Percentiles rank a stretch among this genome's conserved stretches.
Evolutionary conservation across 257 asterid genomes (phyloP).

Genomic region (Capsicum pubescens): DNA sequence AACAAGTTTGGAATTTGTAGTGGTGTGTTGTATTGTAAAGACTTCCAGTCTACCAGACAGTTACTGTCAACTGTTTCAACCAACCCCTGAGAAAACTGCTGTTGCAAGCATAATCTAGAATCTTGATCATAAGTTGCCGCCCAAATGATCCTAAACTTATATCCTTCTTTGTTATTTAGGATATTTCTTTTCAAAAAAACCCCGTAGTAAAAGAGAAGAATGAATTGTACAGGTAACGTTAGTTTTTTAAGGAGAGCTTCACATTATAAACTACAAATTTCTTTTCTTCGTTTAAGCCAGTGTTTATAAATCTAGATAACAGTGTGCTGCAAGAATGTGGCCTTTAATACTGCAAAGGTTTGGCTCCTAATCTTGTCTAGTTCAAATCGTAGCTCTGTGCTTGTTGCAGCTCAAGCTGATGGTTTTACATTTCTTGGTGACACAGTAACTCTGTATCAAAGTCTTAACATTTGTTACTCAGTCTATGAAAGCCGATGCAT

Average conservation of each 20-base stretch:
- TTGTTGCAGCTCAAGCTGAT: constrained; percentile 31
- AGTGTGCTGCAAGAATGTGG: constrained; percentile 79
- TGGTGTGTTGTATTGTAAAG: no score
- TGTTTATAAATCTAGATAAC: constrained; percentile 64
- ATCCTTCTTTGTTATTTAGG: not conserved
- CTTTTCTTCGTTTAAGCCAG: constrained; percentile 55
- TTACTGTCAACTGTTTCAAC: no score
- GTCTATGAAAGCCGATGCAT: constrained; percentile 52
- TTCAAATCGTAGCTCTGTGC: not conserved
- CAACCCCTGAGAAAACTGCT: no score
- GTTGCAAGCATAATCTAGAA: no score
- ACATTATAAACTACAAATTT: not conserved
- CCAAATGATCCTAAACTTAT: no score
- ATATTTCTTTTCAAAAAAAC: not conserved
- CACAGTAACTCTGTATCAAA: constrained; percentile 81
- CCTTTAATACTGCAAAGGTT: constrained; percentile 80
- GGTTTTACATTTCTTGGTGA: constrained; percentile 30
- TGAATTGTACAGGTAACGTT: not conserved
- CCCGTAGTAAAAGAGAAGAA: not conserved
- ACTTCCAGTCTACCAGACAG: no score
- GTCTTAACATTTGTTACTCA: constrained; percentile 52
- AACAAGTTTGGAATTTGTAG: not conserved
- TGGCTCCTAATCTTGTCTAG: constrained; percentile 9
- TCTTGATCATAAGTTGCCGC: no score
- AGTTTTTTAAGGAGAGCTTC: not conserved